Evolutionary conservation across 495 filamentous ascomycete genomes (phyloP).

Genomic region (Amorphotheca resinae): DNA sequence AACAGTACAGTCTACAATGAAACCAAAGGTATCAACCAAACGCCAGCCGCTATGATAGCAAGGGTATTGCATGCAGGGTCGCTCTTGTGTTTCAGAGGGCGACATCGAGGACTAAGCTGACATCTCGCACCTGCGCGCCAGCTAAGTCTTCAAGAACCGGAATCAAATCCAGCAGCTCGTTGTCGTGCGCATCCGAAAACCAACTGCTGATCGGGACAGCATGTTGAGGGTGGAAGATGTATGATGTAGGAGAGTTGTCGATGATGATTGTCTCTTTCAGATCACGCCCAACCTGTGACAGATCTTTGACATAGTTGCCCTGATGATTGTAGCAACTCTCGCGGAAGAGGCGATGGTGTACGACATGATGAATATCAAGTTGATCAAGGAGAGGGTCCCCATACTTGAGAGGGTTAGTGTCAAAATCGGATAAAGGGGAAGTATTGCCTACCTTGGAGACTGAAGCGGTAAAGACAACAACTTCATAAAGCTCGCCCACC

Average conservation of each 20-base stretch:
- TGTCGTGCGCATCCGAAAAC: slow-evolving; percentile 99
- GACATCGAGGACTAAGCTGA: slow-evolving; percentile 95
- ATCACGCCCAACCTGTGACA: slow-evolving; percentile 92
- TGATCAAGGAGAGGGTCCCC: slow-evolving; percentile 95
- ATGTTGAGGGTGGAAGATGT: slow-evolving; percentile 99
- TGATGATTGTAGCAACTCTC: slow-evolving; percentile 99
- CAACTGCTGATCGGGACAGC: slow-evolving; percentile 99
- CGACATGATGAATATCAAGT: slow-evolving; percentile 90
- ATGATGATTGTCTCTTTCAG: slow-evolving; percentile 98
- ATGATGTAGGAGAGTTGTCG: slow-evolving; percentile 97
- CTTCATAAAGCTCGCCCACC: slow-evolving; percentile 94
- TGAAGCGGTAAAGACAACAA: slow-evolving; percentile 97
- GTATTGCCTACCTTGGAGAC: slow-evolving; percentile 74
- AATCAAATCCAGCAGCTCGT: slow-evolving; percentile 95
- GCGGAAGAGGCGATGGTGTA: slow-evolving; percentile 92
- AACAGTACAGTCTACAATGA: slow-evolving; percentile 24
- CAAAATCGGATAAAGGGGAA: slow-evolving; percentile 10
- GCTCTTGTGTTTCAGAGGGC: slow-evolving; percentile 49
- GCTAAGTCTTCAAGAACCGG: slow-evolving; percentile 97
- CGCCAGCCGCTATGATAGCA: slow-evolving; percentile 39
- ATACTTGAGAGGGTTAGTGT: slow-evolving; percentile 44
- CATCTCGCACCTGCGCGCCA: slow-evolving; percentile 74
- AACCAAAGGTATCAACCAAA: slow-evolving; percentile 30
- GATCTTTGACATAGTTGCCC: slow-evolving; percentile 98
- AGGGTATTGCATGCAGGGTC: slow-evolving; percentile 21